Evolutionary conservation across 805 yeast genomes (phyloP).

Genomic region (Candida loeiensis): DNA sequence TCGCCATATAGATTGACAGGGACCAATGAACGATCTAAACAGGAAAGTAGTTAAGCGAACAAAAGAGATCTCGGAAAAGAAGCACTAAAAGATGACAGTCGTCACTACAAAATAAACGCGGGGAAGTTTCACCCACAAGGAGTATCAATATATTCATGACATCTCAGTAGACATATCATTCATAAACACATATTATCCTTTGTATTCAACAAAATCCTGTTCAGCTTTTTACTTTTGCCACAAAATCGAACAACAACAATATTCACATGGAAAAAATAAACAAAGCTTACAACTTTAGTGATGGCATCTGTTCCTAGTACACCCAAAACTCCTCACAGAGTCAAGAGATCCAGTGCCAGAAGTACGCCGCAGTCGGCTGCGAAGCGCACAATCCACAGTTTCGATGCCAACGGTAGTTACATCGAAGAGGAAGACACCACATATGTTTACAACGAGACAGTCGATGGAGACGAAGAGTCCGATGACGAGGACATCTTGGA

Average conservation of each 20-base stretch:
- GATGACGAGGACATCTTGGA: conserved; percentile 14
- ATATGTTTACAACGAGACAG: conserved; percentile 25
- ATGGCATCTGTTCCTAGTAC: conserved; percentile 13
- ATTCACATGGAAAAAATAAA: conserved; percentile 5
- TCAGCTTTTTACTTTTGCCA: neutral
- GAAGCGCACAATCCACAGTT: conserved; percentile 18
- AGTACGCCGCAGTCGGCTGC: conserved; percentile 8
- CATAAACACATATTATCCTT: no score
- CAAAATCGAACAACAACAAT: conserved; percentile 7
- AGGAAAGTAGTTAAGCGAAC: no score
- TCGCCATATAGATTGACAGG: no score
- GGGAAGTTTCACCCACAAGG: no score
- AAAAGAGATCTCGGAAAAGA: no score
- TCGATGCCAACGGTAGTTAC: conserved; percentile 26
- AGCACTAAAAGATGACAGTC: no score
- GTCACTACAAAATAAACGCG: no score
- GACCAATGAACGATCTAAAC: no score
- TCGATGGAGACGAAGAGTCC: conserved; percentile 17
- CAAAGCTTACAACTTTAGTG: conserved; percentile 1
- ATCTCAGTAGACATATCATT: no score
- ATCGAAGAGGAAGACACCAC: conserved; percentile 41
- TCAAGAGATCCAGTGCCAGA: conserved; percentile 9
- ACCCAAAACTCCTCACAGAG: conserved; percentile 12
- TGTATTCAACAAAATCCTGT: no score
- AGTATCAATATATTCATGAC: no score